phyloP scores from a whole-genome alignment of 1,139 yeast genomes.

The Kluyveromyces sp. region DNA sequence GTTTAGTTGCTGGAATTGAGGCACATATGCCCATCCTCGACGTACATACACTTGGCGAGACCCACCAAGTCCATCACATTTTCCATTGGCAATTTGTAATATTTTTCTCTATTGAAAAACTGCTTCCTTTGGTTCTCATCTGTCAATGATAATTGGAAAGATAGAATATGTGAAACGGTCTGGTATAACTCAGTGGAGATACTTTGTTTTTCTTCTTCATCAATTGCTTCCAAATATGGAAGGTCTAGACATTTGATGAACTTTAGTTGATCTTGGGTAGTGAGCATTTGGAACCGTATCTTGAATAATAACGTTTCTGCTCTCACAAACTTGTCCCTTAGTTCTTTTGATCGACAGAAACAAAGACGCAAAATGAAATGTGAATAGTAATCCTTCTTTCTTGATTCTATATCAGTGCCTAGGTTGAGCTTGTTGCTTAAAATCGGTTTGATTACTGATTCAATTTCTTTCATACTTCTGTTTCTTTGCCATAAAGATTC shows the following conservation, averaged over 20 bases:
- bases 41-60: slow-evolving; percentile 58
- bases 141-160: slow-evolving; percentile 27
- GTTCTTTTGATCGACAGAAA: slow-evolving; percentile 83
- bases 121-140: slow-evolving; percentile 30
- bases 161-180: slow-evolving; percentile 33
- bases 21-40: slow-evolving; percentile 75
- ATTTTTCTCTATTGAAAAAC: slow-evolving; percentile 47
- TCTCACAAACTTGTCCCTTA: slow-evolving; percentile 67
- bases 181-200: slow-evolving; percentile 47
- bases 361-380: slow-evolving; percentile 84
- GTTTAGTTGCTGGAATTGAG: slow-evolving; percentile 70
- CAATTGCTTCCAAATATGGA: slow-evolving; percentile 60
- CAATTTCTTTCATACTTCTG: slow-evolving; percentile 57
- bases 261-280: slow-evolving; percentile 59
- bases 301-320: slow-evolving; percentile 71
- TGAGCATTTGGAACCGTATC: slow-evolving; percentile 59
- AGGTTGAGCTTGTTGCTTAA: slow-evolving; percentile 62
- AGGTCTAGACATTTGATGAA: slow-evolving; percentile 58
- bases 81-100: slow-evolving; percentile 82
- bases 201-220: slow-evolving; percentile 49
- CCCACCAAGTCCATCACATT: slow-evolving; percentile 66
- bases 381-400: slow-evolving; percentile 84
- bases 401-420: slow-evolving; percentile 42
- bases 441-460: slow-evolving; percentile 55
- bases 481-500: slow-evolving; percentile 68